phyloP scores from a whole-genome alignment of 2,329 filamentous ascomycete species.

The Colletotrichum navitas region DNA sequence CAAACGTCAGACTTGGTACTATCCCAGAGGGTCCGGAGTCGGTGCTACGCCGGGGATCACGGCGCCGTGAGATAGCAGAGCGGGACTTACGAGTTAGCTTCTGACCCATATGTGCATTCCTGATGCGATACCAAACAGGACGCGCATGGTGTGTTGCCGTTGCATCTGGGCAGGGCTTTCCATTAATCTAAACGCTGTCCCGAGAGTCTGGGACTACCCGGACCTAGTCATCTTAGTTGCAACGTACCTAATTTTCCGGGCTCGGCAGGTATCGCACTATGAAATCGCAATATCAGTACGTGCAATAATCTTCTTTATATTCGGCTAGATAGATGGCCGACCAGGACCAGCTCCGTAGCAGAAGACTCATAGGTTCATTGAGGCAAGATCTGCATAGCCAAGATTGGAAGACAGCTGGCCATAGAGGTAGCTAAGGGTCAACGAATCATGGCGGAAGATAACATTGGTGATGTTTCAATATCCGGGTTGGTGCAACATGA shows the following conservation, averaged over 20 bases:
- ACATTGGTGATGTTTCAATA: not conserved
- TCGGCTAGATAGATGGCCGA: not conserved
- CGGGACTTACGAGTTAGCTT: conserved; percentile 58
- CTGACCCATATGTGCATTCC: conserved; percentile 57
- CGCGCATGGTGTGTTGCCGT: conserved; percentile 60
- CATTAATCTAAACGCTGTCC: conserved; percentile 25
- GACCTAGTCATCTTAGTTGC: conserved; percentile 23
- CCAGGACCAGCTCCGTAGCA: not conserved
- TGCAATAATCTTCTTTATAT: not conserved
- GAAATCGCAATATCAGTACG: not conserved
- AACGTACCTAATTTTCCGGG: conserved; percentile 60
- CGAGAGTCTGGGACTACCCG: conserved; percentile 25
- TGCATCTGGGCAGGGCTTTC: conserved; percentile 54
- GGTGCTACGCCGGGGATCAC: conserved; percentile 28
- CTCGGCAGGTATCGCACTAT: conserved; percentile 62
- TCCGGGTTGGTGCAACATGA: not conserved
- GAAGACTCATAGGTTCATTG: not conserved
- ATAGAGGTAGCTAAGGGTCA: not conserved
- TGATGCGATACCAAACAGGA: conserved; percentile 53
- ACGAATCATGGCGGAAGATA: not conserved
- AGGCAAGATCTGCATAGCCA: not conserved
- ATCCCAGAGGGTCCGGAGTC: not conserved
- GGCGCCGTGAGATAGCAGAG: not conserved
- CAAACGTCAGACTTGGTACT: conserved; percentile 21
- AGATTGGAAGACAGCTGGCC: not conserved